phyloP scores from a whole-genome alignment of 2,329 filamentous ascomycete genomes.

The Pseudogymnoascus sp. region DNA sequence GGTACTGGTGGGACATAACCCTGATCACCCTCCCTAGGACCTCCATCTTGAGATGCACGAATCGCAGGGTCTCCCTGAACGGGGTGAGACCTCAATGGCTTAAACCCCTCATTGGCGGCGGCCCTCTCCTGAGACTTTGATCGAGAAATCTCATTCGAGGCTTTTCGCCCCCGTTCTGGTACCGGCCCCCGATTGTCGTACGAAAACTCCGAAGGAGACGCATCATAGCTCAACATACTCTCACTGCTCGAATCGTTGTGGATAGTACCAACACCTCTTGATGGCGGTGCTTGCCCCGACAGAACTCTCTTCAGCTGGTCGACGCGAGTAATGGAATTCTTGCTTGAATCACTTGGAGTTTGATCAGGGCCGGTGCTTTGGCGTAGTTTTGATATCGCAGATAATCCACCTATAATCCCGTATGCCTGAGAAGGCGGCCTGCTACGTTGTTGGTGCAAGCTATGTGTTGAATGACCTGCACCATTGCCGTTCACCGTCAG shows the following conservation, averaged over 20 bases:
- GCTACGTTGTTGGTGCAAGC: conserved; percentile 19
- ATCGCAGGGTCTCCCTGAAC: neutral
- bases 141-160: neutral
- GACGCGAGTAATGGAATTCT: conserved; percentile 49
- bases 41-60: neutral
- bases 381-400: conserved; percentile 37
- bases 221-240: conserved; percentile 64
- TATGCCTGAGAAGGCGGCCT: conserved; percentile 23
- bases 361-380: conserved; percentile 43
- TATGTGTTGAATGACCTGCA: conserved; percentile 27
- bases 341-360: conserved; percentile 35
- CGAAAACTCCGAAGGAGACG: conserved; percentile 57
- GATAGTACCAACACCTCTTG: conserved; percentile 31
- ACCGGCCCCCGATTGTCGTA: conserved; percentile 35
- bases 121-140: conserved; percentile 4
- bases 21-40: neutral
- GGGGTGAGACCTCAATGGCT: neutral
- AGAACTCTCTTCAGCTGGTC: conserved; percentile 57
- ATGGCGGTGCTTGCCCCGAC: conserved; percentile 40
- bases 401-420: conserved; percentile 26
- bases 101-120: neutral
- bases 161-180: neutral
- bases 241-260: conserved; percentile 52
- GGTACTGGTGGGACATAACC: neutral
- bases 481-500: conserved; percentile 49